Percentiles rank a stretch among this genome's conserved stretches.
Conservation (phyloP, 2,329 filamentous ascomycete genomes). For the Fusarium sp. region DNA sequence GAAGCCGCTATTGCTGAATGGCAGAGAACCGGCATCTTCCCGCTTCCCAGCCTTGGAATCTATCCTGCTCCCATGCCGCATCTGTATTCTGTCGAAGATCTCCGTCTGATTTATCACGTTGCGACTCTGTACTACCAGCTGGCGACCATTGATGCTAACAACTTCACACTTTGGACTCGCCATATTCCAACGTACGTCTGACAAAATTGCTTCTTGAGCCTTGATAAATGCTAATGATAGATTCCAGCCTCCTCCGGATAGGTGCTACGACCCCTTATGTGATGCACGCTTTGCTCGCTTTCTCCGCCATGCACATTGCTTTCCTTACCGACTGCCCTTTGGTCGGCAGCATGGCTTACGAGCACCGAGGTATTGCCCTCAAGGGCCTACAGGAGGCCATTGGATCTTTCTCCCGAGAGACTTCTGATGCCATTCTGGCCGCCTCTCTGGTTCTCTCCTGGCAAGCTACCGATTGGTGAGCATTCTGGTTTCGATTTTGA, state of each 20-base stretch:
- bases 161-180: conserved; percentile 92
- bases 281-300: conserved; percentile 92
- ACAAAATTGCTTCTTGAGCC: conserved; percentile 1
- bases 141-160: conserved; percentile 80
- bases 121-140: conserved; percentile 89
- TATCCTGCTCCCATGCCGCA: conserved; percentile 82
- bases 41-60: conserved; percentile 85
- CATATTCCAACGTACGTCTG: conserved; percentile 88
- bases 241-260: conserved; percentile 72
- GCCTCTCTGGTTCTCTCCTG: conserved; percentile 93
- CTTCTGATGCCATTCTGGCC: conserved; percentile 91
- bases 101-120: conserved; percentile 92
- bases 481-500: conserved; percentile 2
- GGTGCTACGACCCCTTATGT: conserved; percentile 88
- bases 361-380: conserved; percentile 88
- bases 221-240: conserved; percentile 31
- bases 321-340: conserved; percentile 89
- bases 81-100: conserved; percentile 80
- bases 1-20: conserved; percentile 86
- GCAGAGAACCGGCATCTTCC: conserved; percentile 87
- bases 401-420: conserved; percentile 84
- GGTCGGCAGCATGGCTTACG: conserved; percentile 89
- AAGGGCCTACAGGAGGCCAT: conserved; percentile 92
- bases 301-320: conserved; percentile 95
- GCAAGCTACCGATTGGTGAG: conserved; percentile 97